Evolutionary conservation across 1,284 basidiomycete species (phyloP).

Genomic region (Cystodermella granulosa): DNA sequence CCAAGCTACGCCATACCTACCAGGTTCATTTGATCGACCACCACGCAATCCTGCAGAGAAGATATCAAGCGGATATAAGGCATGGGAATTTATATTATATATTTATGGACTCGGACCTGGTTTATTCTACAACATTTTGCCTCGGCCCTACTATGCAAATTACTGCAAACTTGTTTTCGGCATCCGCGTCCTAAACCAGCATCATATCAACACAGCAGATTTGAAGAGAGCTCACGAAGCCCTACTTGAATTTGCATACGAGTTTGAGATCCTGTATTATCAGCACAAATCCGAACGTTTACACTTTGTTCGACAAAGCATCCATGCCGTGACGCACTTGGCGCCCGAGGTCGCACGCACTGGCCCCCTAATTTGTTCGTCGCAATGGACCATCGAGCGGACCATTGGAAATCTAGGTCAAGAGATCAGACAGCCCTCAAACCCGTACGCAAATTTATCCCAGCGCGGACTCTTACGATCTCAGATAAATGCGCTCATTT

Average conservation of each 20-base stretch:
- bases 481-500: not conserved
- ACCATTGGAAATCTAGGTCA: not conserved
- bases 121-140: not conserved
- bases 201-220: not conserved
- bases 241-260: not conserved
- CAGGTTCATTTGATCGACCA: constrained; percentile 27
- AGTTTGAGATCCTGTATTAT: not conserved
- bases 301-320: not conserved
- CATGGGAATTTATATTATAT: constrained; percentile 28
- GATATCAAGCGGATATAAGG: constrained; percentile 34
- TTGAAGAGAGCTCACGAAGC: not conserved
- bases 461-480: not conserved
- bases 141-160: not conserved
- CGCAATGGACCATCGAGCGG: not conserved
- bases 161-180: constrained; percentile 5
- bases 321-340: not conserved
- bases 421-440: not conserved
- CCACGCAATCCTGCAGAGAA: constrained; percentile 33
- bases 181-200: not conserved
- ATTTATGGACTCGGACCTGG: constrained; percentile 28
- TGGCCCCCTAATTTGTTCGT: not conserved
- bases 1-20: constrained; percentile 19
- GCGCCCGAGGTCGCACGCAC: not conserved
- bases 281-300: not conserved
- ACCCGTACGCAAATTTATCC: not conserved